These are phyloP conservation scores for Xylariales sp. DNA, from an alignment of 2,329 filamentous ascomycete genomes.

Conservation along the genomic window DNA sequence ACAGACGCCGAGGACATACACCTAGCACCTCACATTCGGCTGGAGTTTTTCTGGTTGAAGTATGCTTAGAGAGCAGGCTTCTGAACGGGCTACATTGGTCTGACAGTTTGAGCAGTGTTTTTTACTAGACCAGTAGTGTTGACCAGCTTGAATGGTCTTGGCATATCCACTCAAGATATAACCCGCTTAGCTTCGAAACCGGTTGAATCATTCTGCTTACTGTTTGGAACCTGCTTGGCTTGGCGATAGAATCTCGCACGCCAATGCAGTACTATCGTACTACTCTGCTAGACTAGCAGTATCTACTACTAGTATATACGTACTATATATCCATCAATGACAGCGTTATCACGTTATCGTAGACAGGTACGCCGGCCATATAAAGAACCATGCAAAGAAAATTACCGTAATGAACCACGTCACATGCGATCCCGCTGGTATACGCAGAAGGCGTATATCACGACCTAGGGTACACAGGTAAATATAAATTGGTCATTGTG, in stretches of 20 bases:
- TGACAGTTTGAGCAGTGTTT: conserved; percentile 3
- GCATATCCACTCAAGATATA: conserved; percentile 33
- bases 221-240: conserved; percentile 28
- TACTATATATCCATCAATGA: conserved; percentile 12
- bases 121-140: conserved; percentile 13
- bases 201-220: conserved; percentile 30
- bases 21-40: conserved; percentile 2
- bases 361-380: background rate
- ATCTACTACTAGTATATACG: too few species aligned
- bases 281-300: too few species aligned
- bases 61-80: conserved; percentile 13
- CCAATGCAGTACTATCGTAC: background rate
- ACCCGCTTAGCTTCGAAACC: conserved; percentile 26
- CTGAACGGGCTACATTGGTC: conserved; percentile 20
- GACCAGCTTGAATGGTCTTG: conserved; percentile 25
- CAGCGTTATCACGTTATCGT: conserved; percentile 2
- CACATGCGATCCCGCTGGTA: conserved; percentile 5
- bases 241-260: conserved; percentile 10
- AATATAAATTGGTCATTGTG: background rate
- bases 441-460: background rate
- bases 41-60: conserved; percentile 3
- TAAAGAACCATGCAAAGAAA: conserved; percentile 4
- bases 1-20: too few species aligned
- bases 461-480: background rate
- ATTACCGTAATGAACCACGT: conserved; percentile 1